Percentiles rank a stretch among this genome's conserved stretches.
Evolutionary conservation across 1,284 basidiomycete genomes (phyloP).

Genomic region (Ustilago trichophora): DNA sequence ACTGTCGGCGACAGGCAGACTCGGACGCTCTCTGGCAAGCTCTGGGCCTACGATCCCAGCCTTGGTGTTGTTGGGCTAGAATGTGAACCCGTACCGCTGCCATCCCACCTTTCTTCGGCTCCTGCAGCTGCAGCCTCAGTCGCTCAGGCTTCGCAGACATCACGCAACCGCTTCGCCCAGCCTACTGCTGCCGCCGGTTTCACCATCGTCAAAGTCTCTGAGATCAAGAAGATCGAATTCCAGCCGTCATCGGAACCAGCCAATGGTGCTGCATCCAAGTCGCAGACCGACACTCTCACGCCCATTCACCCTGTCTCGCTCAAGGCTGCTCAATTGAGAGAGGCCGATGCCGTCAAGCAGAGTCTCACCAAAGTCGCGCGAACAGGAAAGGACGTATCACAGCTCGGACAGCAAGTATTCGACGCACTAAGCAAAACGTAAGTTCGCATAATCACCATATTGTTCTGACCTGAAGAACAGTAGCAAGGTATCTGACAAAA

Average conservation of each 20-base stretch:
- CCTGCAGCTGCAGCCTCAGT: conserved; percentile 49
- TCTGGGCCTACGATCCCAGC: conserved; percentile 61
- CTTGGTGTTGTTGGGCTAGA: conserved; percentile 58
- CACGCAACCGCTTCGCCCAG: conserved; percentile 34
- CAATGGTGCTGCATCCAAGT: conserved; percentile 9
- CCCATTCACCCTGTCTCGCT: conserved; percentile 37
- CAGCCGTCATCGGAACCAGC: conserved; percentile 6
- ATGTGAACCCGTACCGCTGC: conserved; percentile 30
- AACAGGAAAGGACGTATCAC: conserved; percentile 52
- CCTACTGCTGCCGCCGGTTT: conserved; percentile 46
- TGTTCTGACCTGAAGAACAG: too few species aligned
- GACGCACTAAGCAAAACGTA: conserved; percentile 65
- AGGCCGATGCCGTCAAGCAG: conserved; percentile 47
- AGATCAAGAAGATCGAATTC: conserved; percentile 53
- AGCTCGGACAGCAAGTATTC: conserved; percentile 56
- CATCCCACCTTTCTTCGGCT: conserved; percentile 23
- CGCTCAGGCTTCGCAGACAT: conserved; percentile 33
- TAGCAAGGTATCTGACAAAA: background rate
- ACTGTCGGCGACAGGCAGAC: conserved; percentile 39
- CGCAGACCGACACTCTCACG: conserved; percentile 22
- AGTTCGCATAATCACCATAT: conserved; percentile 10
- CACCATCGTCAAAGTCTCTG: conserved; percentile 54
- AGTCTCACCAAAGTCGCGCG: conserved; percentile 46
- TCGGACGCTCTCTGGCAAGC: conserved; percentile 47
- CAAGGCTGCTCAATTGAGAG: conserved; percentile 45